Percentiles rank a stretch among this genome's conserved stretches.
phyloP scores from a whole-genome alignment of 768 basidiomycete species.

The Leccinum olivaceopallidum region DNA sequence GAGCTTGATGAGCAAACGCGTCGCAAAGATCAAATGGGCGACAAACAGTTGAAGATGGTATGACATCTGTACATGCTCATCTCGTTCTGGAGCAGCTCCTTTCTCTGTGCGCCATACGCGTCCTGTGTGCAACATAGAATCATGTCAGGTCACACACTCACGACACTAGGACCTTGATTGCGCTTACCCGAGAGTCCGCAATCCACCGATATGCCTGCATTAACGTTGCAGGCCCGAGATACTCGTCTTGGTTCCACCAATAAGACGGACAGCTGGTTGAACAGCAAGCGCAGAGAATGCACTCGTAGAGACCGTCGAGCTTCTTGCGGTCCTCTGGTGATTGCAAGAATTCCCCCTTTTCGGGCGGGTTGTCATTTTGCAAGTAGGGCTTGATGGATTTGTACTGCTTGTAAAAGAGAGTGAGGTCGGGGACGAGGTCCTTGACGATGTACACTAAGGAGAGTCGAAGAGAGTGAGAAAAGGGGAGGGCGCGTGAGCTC shows the following conservation, averaged over 20 bases:
- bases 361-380: conserved; percentile 90
- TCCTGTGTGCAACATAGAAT: conserved; percentile 48
- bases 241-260: conserved; percentile 99
- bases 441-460: conserved; percentile 94
- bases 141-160: background rate
- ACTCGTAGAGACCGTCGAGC: conserved; percentile 96
- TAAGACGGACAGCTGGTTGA: conserved; percentile 97
- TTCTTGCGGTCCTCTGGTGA: conserved; percentile 91
- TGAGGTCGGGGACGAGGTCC: conserved; percentile 93
- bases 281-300: conserved; percentile 96
- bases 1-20: background rate
- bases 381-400: conserved; percentile 98
- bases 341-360: conserved; percentile 84
- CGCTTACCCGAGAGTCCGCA: conserved; percentile 89
- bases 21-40: background rate
- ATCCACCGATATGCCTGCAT: conserved; percentile 99
- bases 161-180: conserved; percentile 36
- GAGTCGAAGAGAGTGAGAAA: background rate
- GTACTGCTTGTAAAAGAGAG: conserved; percentile 98
- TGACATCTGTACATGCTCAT: conserved; percentile 97
- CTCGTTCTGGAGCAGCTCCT: conserved; percentile 93
- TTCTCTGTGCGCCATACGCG: conserved; percentile 71
- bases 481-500: background rate
- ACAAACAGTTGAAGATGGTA: conserved; percentile 94
- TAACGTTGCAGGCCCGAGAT: conserved; percentile 94